Percentiles rank a stretch among this genome's conserved stretches.
These are phyloP conservation scores for Thermoascus crustaceus DNA, from an alignment of 2,329 filamentous ascomycete genomes.

Conservation along the genomic window DNA sequence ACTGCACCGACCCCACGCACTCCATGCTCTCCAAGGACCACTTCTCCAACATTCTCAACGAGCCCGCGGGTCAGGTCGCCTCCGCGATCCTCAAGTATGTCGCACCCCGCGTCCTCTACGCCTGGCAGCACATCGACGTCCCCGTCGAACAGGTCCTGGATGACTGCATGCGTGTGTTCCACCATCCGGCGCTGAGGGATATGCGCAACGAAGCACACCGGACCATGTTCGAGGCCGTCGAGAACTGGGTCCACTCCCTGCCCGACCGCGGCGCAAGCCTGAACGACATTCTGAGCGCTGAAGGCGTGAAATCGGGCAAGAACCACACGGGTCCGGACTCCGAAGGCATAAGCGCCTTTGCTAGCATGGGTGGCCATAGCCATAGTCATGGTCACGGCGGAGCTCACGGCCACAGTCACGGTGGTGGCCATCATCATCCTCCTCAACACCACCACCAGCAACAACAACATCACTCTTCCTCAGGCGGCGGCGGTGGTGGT, in stretches of 20 bases:
- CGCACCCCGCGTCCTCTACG: conserved; percentile 79
- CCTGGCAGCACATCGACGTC: conserved; percentile 82
- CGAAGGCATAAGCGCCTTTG: too few species aligned
- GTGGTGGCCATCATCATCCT: conserved; percentile 11
- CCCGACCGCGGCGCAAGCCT: conserved; percentile 59
- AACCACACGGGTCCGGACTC: conserved; percentile 54
- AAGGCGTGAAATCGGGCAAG: conserved; percentile 72
- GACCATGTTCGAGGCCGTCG: conserved; percentile 81
- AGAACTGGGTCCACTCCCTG: conserved; percentile 67
- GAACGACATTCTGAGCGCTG: conserved; percentile 67
- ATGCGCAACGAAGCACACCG: conserved; percentile 69
- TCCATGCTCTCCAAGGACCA: conserved; percentile 79
- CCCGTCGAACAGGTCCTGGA: conserved; percentile 74
- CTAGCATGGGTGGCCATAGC: too few species aligned
- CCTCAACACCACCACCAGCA: conserved; percentile 19
- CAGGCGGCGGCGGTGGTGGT: too few species aligned
- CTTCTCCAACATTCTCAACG: conserved; percentile 71
- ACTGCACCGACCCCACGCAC: conserved; percentile 70
- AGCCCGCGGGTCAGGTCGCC: conserved; percentile 66
- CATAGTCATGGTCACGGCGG: conserved; percentile 27
- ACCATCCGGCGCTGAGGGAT: conserved; percentile 78
- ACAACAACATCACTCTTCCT: too few species aligned
- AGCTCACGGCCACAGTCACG: conserved; percentile 15
- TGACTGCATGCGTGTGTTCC: conserved; percentile 75
- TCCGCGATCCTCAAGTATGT: conserved; percentile 74